Evolutionary conservation across 1,139 yeast genomes (phyloP), one percentile per base, ranked within the genome.

Genomic region (Lizanozyma gosingica): DNA sequence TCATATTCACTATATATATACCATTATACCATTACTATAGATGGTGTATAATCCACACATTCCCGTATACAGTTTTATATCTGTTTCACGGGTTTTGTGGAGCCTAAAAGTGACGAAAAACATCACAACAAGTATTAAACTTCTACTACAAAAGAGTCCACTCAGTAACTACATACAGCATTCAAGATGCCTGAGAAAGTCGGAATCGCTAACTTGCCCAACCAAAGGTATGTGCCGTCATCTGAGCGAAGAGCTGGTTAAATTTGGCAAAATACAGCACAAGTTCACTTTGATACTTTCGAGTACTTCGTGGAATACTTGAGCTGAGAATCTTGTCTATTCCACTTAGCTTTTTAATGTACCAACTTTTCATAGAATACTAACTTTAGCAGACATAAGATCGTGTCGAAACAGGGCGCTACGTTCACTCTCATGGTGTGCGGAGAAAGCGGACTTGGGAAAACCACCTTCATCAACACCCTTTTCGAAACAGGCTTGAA

Each of bases 381-480:
- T 53, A 52, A 54, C 53, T 36, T 8, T 40, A 33, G 36, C 43
- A 80, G 88, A 60, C 87, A 86, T 67, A 90, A 87, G 62, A 83
- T 87, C 51, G 88, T 90, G 42, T 83, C 94, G 49, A 83, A 85
- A 52, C 75, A 81, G 49, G 98, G 97, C 36, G 90, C 95, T 44
- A 76, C 83, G 17, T 85, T 90, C 69, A 92, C 97, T 40, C 54
- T 92, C 49, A 87, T 92, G 97, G 83, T 92, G 36, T 94, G 94
- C 37, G 98, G 98, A 53, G 97, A 90, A 63, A 81, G 92, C 43
- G 97, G 97, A 4, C 71, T 88, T 40, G 97, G 97, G 46, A 83
- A 92, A 62, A 87, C 97, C 35, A 92, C 98, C 1, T 92, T 90
- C 54, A 73, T 92, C 62, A 92, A 92, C 71, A 92, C 98, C 3